Percentiles rank a stretch among this genome's conserved stretches.
These are phyloP conservation scores for Pontederia paniculata DNA, from an alignment of 176 grass and related monocot genomes.

Conservation along the genomic window DNA sequence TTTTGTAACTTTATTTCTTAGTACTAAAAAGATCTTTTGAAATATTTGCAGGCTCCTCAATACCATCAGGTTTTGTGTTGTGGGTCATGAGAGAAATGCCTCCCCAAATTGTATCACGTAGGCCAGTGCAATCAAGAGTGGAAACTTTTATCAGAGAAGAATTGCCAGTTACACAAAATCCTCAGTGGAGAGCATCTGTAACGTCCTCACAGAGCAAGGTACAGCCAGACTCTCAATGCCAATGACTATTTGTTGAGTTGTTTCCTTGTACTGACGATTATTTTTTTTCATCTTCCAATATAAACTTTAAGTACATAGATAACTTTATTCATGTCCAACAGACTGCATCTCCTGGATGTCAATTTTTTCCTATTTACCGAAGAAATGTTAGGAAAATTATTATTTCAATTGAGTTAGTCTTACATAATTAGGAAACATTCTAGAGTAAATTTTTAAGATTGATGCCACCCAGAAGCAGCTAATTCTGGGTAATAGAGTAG, in stretches of 20 bases:
- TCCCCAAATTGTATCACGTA: constrained; percentile 39
- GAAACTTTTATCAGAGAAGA: constrained; percentile 70
- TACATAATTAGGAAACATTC: too few relatives aligned
- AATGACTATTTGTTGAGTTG: constrained; percentile 4
- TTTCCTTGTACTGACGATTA: too few relatives aligned
- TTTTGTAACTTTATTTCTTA: constrained; percentile 1
- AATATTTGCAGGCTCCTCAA: constrained; percentile 58
- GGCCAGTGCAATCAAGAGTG: constrained; percentile 37
- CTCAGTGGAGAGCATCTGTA: constrained; percentile 64
- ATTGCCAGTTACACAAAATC: constrained; percentile 43
- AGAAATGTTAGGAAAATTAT: too few relatives aligned
- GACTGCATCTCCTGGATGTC: too few relatives aligned
- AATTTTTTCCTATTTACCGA: too few relatives aligned
- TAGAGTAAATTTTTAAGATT: too few relatives aligned
- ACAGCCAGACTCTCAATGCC: background rate
- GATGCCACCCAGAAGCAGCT: too few relatives aligned
- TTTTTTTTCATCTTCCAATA: background rate
- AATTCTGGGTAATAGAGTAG: too few relatives aligned
- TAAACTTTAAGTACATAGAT: too few relatives aligned
- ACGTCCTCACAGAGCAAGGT: constrained; percentile 94
- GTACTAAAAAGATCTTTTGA: constrained; percentile 7
- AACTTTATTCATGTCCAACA: too few relatives aligned
- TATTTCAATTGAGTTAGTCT: too few relatives aligned
- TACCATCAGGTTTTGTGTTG: constrained; percentile 80
- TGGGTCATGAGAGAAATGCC: constrained; percentile 98